Evolutionary conservation across 257 asterid genomes (phyloP).

Genomic region (Scutellaria barbata): DNA sequence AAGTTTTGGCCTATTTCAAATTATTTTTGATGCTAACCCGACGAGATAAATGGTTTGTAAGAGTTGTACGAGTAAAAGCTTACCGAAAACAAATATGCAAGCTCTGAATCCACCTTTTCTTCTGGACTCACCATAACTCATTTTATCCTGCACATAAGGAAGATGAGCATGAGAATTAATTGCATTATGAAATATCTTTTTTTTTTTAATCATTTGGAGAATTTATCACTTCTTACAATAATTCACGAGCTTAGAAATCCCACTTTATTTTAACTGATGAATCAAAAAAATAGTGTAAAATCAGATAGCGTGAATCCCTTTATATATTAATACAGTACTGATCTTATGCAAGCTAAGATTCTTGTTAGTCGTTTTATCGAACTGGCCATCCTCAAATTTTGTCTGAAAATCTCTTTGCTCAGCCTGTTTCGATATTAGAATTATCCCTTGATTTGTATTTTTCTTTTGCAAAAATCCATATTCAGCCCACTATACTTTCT

Average conservation of each 20-base stretch:
- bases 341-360: neutral
- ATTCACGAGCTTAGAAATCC: neutral
- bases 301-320: slow-evolving; percentile 16
- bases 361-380: too few species aligned
- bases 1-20: too few species aligned
- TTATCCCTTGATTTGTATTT: slow-evolving; percentile 35
- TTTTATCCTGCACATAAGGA: slow-evolving; percentile 19
- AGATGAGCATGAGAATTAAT: neutral
- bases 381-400: too few species aligned
- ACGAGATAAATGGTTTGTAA: too few species aligned
- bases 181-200: neutral
- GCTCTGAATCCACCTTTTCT: slow-evolving; percentile 45
- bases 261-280: neutral
- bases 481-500: too few species aligned
- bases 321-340: neutral
- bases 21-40: too few species aligned
- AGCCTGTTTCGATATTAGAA: too few species aligned
- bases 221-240: neutral
- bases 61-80: neutral
- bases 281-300: slow-evolving; percentile 5
- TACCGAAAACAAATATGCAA: slow-evolving; percentile 41
- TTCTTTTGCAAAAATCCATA: neutral
- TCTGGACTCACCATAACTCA: slow-evolving; percentile 16
- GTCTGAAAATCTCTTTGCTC: too few species aligned
- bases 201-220: neutral